These are phyloP conservation scores for Fistulifera solaris DNA, from an alignment of 108 stramenopile species.

Conservation along the genomic window DNA sequence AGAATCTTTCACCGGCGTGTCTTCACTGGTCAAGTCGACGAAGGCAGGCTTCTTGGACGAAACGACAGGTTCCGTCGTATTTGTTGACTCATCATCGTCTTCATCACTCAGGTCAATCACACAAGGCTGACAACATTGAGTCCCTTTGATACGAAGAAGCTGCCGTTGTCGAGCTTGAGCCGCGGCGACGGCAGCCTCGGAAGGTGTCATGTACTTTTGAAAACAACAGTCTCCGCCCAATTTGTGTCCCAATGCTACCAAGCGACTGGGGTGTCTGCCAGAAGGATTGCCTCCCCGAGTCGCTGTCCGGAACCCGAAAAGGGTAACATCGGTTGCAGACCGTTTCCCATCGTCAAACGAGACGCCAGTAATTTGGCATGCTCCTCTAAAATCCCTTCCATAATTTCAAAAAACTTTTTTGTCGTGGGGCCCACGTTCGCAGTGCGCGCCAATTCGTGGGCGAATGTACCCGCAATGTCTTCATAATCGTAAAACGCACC, in stretches of 20 bases:
- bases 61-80: no score
- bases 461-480: constrained; percentile 71
- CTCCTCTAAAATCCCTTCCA: constrained; percentile 77
- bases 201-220: constrained; percentile 17
- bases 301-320: constrained; percentile 26
- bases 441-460: constrained; percentile 75
- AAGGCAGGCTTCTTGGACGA: no score
- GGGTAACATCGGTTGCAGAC: constrained; percentile 23
- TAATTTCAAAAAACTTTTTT: constrained; percentile 56
- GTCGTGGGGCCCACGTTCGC: constrained; percentile 39
- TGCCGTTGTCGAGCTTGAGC: constrained; percentile 29
- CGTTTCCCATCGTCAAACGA: constrained; percentile 8
- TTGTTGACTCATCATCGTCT: not conserved
- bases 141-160: constrained; percentile 20
- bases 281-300: not conserved
- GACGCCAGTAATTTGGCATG: constrained; percentile 33
- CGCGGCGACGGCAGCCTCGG: constrained; percentile 11
- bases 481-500: constrained; percentile 42
- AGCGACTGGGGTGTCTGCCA: constrained; percentile 1
- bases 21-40: no score
- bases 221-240: constrained; percentile 17
- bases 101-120: constrained; percentile 8
- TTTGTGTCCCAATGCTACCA: constrained; percentile 14
- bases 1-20: no score
- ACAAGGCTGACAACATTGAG: constrained; percentile 31